Evolutionary conservation across 768 basidiomycete genomes (phyloP).

Genomic region (Aureoboletus auriporus): DNA sequence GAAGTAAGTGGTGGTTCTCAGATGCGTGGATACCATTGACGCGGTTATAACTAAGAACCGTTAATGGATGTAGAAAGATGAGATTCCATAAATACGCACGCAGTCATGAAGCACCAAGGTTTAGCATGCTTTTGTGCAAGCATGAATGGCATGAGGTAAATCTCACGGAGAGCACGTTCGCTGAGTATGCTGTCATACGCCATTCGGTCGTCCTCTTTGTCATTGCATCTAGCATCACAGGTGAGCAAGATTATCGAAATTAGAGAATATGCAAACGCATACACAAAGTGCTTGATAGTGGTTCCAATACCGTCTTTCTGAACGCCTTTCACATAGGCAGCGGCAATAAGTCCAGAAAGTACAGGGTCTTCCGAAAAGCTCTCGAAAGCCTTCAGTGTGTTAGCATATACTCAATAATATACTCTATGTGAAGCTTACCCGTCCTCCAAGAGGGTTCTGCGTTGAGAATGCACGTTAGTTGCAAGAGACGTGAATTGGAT

Average conservation of each 20-base stretch:
- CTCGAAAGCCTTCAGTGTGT: conserved; percentile 55
- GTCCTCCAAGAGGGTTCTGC: conserved; percentile 68
- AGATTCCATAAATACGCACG: conserved; percentile 37
- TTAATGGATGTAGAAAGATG: background rate
- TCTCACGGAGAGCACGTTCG: conserved; percentile 51
- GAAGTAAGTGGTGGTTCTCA: conserved; percentile 58
- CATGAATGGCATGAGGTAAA: conserved; percentile 63
- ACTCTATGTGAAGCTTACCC: conserved; percentile 36
- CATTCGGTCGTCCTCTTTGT: conserved; percentile 76
- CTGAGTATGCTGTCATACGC: conserved; percentile 52
- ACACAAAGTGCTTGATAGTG: conserved; percentile 82
- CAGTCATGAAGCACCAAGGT: conserved; percentile 60
- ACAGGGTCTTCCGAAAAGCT: conserved; percentile 78
- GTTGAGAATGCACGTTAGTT: background rate
- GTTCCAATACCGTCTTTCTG: conserved; percentile 74
- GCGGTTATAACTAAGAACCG: conserved; percentile 54
- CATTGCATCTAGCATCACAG: conserved; percentile 51
- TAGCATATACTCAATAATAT: conserved; percentile 3
- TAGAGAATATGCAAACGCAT: conserved; percentile 9
- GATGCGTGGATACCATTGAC: conserved; percentile 73
- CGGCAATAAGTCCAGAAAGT: conserved; percentile 65
- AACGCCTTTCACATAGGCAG: conserved; percentile 72
- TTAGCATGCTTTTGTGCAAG: conserved; percentile 46
- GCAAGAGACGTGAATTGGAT: background rate
- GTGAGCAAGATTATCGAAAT: background rate